These are phyloP conservation scores for Elaphomyces granulatus DNA, from an alignment of 495 filamentous ascomycete genomes.

Conservation along the genomic window DNA sequence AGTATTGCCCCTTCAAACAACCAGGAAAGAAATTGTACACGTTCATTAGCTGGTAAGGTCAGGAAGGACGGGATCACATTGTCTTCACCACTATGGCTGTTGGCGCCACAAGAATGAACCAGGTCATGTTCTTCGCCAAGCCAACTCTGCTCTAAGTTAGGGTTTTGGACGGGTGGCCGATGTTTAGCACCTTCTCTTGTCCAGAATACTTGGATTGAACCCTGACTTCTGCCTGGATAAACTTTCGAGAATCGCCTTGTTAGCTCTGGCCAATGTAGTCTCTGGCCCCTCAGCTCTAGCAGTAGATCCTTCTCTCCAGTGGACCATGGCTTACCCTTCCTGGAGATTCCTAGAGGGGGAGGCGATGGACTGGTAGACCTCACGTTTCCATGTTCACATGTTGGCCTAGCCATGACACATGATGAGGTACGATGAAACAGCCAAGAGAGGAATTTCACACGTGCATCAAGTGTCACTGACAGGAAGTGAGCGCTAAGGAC, in stretches of 20 bases:
- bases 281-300: conserved; percentile 13
- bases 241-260: no score
- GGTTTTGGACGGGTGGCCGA: not conserved
- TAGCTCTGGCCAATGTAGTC: not conserved
- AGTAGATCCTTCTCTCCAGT: conserved; percentile 11
- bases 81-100: not conserved
- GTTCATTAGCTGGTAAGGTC: conserved; percentile 5
- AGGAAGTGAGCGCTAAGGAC: conserved; percentile 10
- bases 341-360: not conserved
- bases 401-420: conserved; percentile 6
- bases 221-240: not conserved
- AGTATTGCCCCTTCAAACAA: conserved; percentile 9
- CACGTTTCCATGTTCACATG: conserved; percentile 5
- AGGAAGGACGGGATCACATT: conserved; percentile 4
- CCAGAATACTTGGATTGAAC: no score
- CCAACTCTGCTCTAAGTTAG: not conserved
- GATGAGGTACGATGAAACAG: conserved; percentile 11
- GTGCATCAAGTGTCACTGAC: conserved; percentile 6
- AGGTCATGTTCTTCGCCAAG: not conserved
- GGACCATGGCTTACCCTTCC: conserved; percentile 11
- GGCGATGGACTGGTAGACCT: not conserved
- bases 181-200: no score
- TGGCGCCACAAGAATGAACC: not conserved
- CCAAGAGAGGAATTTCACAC: conserved; percentile 14
- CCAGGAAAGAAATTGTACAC: conserved; percentile 10